phyloP scores from a whole-genome alignment of 768 basidiomycete genomes.

The Collybia sordida region DNA sequence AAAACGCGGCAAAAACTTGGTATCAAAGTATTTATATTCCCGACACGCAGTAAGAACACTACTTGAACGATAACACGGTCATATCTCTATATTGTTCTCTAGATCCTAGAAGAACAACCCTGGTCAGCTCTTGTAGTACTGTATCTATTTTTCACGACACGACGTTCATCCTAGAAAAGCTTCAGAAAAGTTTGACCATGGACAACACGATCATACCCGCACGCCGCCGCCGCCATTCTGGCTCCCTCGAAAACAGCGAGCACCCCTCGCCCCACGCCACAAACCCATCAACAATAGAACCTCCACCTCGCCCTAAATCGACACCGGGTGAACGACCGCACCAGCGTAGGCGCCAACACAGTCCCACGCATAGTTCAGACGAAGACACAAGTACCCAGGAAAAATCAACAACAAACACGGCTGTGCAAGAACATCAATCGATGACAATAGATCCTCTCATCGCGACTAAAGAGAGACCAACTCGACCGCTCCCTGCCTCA shows the following conservation, averaged over 20 bases:
- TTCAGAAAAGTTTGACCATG: not conserved
- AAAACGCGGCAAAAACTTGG: too few relatives aligned
- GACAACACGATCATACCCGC: conserved; percentile 32
- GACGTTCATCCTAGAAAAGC: not conserved
- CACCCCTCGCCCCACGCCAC: conserved; percentile 17
- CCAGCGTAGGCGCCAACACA: conserved; percentile 44
- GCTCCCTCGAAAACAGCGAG: conserved; percentile 42
- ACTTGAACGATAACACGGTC: too few relatives aligned
- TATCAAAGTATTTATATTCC: too few relatives aligned
- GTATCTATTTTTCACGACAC: too few relatives aligned
- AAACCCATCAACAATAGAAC: conserved; percentile 26
- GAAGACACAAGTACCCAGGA: conserved; percentile 29
- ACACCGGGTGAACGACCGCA: conserved; percentile 65
- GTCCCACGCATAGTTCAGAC: conserved; percentile 36
- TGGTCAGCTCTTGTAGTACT: too few relatives aligned
- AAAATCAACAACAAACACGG: conserved; percentile 22
- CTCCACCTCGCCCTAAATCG: conserved; percentile 73
- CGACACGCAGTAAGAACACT: too few relatives aligned
- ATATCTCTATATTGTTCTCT: too few relatives aligned
- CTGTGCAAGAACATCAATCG: conserved; percentile 24
- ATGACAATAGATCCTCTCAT: conserved; percentile 16
- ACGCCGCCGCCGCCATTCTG: conserved; percentile 66
- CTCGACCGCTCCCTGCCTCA: conserved; percentile 58
- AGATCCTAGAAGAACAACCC: too few relatives aligned
- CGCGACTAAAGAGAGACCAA: conserved; percentile 47